Evolutionary conservation across 1,284 basidiomycete genomes (phyloP), one percentile per base, ranked within the genome.

Genomic region (Phellinidium pouzarii): DNA sequence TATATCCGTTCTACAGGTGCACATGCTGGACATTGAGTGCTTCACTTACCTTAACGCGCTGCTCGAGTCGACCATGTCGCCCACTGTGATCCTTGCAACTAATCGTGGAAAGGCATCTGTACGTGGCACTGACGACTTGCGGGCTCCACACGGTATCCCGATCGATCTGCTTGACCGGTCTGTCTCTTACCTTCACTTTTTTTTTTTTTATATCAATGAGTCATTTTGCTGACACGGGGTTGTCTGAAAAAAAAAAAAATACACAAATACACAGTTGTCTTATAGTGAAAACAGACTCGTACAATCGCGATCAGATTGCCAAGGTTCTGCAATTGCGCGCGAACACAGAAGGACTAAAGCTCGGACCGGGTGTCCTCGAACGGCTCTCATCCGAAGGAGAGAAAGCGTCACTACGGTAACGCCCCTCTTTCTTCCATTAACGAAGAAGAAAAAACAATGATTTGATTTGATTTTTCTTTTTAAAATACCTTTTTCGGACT

Each of bases 11-110:
- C n/a, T n/a, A 17, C 61, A 94, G 92, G 94, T 98, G 19, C 95
- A 99, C 73, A 98, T 98, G 95, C 84, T 99, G 59, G 95, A 99
- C 69, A 94, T 98, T 66, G 96, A 99, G 69, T 97, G 94, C 70
- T 99, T 98, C 75, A 98, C 95, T 6, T 99, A 96, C 71, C 80
- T 99, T 48, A 99, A 99, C 70, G 87, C 94, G 11, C 81, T 97
- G 6, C 78, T 99, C 50, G 95, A 99, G 69, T 94, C 92, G 1
- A 87, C 91, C 14, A 93, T 99, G 84, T 92, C 93, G 12, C 95
- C 96, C 0, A 96, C 96, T 14, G 95, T 99, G 44, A 91, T 99
- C 60, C 78, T 98, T 52, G 96, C 96, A 0, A 96, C 94, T 22
- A 99, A 99, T 68, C 81, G 96, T 27, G 96, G 95, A 3, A 86